Evolutionary conservation across 495 filamentous ascomycete species (phyloP), one percentile per base, ranked within the genome.

Genomic region (Hypomontagnella monticulosa): DNA sequence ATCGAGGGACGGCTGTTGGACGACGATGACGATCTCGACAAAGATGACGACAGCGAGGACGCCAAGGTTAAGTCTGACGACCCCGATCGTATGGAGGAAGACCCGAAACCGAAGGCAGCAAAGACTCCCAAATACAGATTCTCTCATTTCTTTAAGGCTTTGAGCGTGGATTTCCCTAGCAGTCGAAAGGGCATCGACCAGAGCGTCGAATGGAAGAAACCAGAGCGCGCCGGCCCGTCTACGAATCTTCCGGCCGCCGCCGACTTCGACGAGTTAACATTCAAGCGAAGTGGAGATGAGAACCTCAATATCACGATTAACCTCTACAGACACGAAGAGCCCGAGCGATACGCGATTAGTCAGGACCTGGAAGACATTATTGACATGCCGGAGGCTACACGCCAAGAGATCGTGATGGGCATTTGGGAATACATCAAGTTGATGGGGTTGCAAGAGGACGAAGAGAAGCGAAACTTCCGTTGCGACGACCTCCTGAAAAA

Each of bases 371-470:
- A 93, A 23, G 91, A 96, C 54, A 82, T 99, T 9, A 79, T 98
- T 16, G 96, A 98, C 69, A 88, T 90, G 47, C 83, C 88, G 49
- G 92, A 96, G 70, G 96, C 93, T 50, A 93, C 93, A 12, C 85
- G 92, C 10, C 88, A 91, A 34, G 92, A 92, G 32, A 89, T 92
- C 27, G 87, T 96, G 16, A 89, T 94, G 80, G 93, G 90, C 20
- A 84, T 99, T 23, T 98, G 93, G 92, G 92, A 98, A 73, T 99
- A 99, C 73, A 90, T 96, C 64, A 89, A 90, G 60, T 84, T 90
- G 16, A 91, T 91, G 83, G 88, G 87, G 9, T 78, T 99, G 12
- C 91, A 94, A 72, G 94, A 97, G 65, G 92, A 97, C 55, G 93
- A 97, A 18, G 95, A 99, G 72, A 92, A 92, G 81, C 85, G 95